Base-by-base conservation (phyloP, 2,329 filamentous ascomycete species). In the Hortaea sp. region DNA sequence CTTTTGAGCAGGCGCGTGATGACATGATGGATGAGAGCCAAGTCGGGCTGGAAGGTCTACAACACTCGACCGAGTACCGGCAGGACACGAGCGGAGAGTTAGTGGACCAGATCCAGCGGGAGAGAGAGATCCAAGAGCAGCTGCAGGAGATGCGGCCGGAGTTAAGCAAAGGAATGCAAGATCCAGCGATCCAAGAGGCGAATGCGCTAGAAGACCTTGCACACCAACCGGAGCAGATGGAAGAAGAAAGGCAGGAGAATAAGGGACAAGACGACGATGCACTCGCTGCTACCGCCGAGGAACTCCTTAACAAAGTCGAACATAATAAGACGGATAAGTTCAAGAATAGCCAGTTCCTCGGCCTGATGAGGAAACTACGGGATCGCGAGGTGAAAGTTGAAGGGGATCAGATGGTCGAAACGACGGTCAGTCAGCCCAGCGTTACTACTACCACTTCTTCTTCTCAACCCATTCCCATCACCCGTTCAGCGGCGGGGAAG, bases 241-340 rank as follows among this genome's bases (percentile, higher is more conserved):
- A 20, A 9, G 37, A 40, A 40, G 28, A 45, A 29, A 35, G 31
- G 35, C 45, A 45, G 30, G 45, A 50, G 39, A 12, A 42, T 13
- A 38, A 44, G 20, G 40, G 52, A 9, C 31, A 66, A 20, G 74
- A 82, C 43, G 73, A 79, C 27, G 79, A 87, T 52, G 85, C 84
- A 39, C 74, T 92, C 29, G 81, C 84, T 13, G 72, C 73, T 37
- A 88, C 85, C 1, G 87, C 87, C 5, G 80, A 78, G 11, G 73
- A 82, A 48, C 71, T 94, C 4, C 70, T 92, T 5, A 73, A 82
- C 45, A 81, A 78, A 34, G 77, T 94, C 9, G 73, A 77, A 13
- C 71, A 81, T 55, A 82, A 90, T 54, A 75, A 78, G 48, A 82
- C 76, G 46, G 69, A 79, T 41, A 90, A 90, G 60, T 92, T 92